Percentiles rank a stretch among this genome's conserved stretches.
Conservation (phyloP, 2,329 filamentous ascomycete genomes). For the Talaromyces islandicus region DNA sequence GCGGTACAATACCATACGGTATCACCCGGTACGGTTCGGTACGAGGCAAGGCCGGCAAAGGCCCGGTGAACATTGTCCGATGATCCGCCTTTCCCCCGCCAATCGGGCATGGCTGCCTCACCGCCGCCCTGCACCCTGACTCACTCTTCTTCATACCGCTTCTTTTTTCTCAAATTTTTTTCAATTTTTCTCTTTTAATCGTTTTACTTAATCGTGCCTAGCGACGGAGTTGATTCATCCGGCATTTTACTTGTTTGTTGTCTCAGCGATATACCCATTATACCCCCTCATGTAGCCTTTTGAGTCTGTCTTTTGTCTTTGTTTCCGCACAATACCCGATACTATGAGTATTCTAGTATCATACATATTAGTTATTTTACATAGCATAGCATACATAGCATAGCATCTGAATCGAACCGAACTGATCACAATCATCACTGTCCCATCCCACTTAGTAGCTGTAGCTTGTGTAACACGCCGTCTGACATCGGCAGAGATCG, state of each 20-base stretch:
- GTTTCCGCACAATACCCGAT: neutral
- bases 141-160: neutral
- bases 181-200: neutral
- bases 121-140: slow-evolving; percentile 1
- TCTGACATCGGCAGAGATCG: neutral
- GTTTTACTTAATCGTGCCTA: neutral
- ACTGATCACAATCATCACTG: neutral
- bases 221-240: neutral
- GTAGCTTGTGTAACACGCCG: neutral
- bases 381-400: neutral
- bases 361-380: neutral
- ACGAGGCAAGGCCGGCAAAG: neutral
- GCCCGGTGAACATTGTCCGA: neutral
- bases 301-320: neutral
- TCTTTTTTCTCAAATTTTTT: neutral
- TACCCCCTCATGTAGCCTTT: slow-evolving; percentile 8
- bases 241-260: neutral
- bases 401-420: neutral
- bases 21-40: neutral
- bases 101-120: neutral
- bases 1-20: neutral
- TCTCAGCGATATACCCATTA: slow-evolving; percentile 1
- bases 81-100: neutral
- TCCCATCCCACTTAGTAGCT: too few species aligned
- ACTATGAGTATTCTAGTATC: neutral